A percentile compares a stretch with the other conserved stretches of the same genome.
These are phyloP conservation scores for Botryotinia globosa DNA, from an alignment of 2,329 filamentous ascomycete genomes.

Conservation along the genomic window DNA sequence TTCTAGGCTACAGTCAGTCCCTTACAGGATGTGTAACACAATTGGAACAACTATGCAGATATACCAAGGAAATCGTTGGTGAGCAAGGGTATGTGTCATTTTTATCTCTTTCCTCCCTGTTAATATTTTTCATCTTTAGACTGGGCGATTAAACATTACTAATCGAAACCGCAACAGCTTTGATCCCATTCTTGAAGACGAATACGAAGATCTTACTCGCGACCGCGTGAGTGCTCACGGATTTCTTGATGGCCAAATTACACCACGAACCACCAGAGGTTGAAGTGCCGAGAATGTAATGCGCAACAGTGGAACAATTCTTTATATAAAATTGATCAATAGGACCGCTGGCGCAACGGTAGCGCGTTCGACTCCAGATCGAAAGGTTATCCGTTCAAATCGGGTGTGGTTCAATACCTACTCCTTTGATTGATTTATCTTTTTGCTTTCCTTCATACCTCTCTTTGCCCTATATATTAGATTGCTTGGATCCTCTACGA, in stretches of 20 bases:
- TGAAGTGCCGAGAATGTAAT: not conserved
- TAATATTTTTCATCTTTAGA: not conserved
- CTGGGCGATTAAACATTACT: not conserved
- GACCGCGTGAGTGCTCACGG: slow-evolving; percentile 5
- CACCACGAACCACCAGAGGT: slow-evolving; percentile 8
- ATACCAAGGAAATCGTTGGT: slow-evolving; percentile 57
- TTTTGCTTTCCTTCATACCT: not conserved
- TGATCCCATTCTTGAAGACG: slow-evolving; percentile 24
- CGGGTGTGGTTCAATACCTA: slow-evolving; percentile 31
- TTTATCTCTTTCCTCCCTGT: not conserved
- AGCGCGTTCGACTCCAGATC: slow-evolving; percentile 36
- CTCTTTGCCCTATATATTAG: not conserved
- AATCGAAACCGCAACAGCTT: slow-evolving; percentile 18
- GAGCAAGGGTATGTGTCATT: slow-evolving; percentile 44
- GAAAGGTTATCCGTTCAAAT: slow-evolving; percentile 38
- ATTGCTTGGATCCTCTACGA: not conserved
- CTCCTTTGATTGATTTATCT: not conserved
- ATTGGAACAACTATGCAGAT: slow-evolving; percentile 53
- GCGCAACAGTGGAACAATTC: not conserved
- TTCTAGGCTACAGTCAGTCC: slow-evolving; percentile 48
- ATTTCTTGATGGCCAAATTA: slow-evolving; percentile 3
- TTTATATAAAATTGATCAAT: not conserved
- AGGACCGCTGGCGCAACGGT: slow-evolving; percentile 27
- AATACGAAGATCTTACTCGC: slow-evolving; percentile 22
- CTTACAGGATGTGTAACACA: slow-evolving; percentile 53